Percentiles rank a stretch among this genome's conserved stretches.
These are phyloP conservation scores for Trichosporon faecale DNA, from an alignment of 1,284 basidiomycete species.

Conservation along the genomic window DNA sequence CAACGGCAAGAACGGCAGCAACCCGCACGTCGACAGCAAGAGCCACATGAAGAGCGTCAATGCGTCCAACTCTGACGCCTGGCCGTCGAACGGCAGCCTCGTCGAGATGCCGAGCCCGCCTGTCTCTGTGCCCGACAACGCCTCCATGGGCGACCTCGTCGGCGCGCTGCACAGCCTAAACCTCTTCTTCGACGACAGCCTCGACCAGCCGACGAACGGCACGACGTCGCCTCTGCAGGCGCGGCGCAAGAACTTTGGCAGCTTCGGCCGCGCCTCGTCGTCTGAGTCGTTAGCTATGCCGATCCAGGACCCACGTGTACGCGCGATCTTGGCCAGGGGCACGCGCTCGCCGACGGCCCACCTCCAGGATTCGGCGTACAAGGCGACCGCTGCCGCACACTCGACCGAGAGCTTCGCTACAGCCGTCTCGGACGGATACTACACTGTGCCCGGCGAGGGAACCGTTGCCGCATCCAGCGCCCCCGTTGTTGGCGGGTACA, in stretches of 20 bases:
- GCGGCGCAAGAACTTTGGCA: background rate
- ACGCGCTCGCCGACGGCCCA: slow-evolving; percentile 12
- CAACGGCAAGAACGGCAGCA: slow-evolving; percentile 4
- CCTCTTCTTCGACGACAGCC: slow-evolving; percentile 72
- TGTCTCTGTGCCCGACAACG: slow-evolving; percentile 59
- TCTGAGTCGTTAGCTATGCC: slow-evolving; percentile 15
- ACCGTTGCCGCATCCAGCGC: background rate
- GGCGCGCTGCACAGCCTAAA: slow-evolving; percentile 81
- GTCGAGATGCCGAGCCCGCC: slow-evolving; percentile 61
- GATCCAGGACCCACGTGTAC: slow-evolving; percentile 7
- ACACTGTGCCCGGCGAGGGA: slow-evolving; percentile 7
- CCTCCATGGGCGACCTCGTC: slow-evolving; percentile 73
- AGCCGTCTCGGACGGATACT: background rate
- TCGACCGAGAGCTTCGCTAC: slow-evolving; percentile 3
- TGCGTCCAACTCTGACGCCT: slow-evolving; percentile 1
- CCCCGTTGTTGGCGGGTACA: background rate
- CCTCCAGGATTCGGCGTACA: slow-evolving; percentile 4
- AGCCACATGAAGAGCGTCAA: background rate
- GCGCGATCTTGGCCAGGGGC: slow-evolving; percentile 18
- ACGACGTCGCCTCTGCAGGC: slow-evolving; percentile 18
- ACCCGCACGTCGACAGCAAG: background rate
- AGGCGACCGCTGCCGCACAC: background rate
- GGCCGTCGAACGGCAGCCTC: slow-evolving; percentile 30
- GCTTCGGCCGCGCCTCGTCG: background rate
- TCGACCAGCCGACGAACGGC: slow-evolving; percentile 25